Evolutionary conservation across 1,139 yeast species (phyloP), one percentile per base, ranked within the genome.

Genomic region (Zygoascus hellenicus): DNA sequence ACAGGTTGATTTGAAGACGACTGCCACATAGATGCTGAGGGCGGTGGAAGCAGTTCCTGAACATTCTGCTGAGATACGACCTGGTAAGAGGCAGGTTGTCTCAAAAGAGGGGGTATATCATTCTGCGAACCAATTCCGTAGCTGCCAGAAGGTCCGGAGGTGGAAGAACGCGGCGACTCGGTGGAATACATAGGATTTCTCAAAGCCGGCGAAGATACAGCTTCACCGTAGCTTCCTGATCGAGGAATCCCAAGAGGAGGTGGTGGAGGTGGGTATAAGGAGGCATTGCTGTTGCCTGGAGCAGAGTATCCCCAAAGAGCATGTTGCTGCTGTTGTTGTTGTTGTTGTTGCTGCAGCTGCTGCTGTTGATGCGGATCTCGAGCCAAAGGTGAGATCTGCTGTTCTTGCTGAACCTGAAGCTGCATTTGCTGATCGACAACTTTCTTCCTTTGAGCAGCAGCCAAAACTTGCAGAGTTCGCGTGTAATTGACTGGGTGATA

Each of bases 401-500:
- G 51, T 31, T 51, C 19, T 36, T 35, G 48, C 31, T 42, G 48
- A 3, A 15, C 14, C 29, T 40, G 57, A 14, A 42, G 45, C 41
- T 46, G 65, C 35, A 58, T 52, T 36, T 52, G 51, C 38, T 52
- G 57, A 28, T 56, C 58, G 13, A 54, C 61, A 42, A 56, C 62
- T 41, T 62, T 60, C 33, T 62, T 56, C 4, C 62, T 58, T 36
- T 62, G 59, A 3, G 69, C 69, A 4, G 68, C 69, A 1, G 65
- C 64, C 30, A 67, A 54, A 14, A 66, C 64, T 44, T 67, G 71
- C 39, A 62, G 55, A 2, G 71, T 64, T 13, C 70, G 58, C n/a
- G 64, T 60, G 45, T 56, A 57, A 48, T 67, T 66, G 32, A 58
- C 43, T 10, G 64, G 65, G 40, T 60, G 64, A 42, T 60, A 61